Evolutionary conservation across 495 filamentous ascomycete species (phyloP), one percentile per base, ranked within the genome.

Genomic region (Penicillium manginii): DNA sequence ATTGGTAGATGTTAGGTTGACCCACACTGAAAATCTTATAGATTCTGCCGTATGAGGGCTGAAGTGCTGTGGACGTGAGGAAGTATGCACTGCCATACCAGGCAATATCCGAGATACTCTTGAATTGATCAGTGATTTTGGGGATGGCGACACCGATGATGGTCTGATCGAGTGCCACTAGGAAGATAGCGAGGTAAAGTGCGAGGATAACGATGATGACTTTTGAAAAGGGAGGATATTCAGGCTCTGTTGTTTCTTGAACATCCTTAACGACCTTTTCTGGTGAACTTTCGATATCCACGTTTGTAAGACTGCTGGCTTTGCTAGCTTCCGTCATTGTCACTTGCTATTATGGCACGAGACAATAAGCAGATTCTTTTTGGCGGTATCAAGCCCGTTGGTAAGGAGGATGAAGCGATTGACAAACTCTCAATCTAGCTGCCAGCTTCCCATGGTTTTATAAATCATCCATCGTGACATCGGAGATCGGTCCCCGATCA

Each of bases 161-260:
- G 5, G 77, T 78, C 66, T 80, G 78, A 46, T 84, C 82, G n/a
- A 84, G 60, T 0, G 78, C 72, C 1, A 81, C 72, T 1, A 84
- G 63, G 54, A 84, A 84, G 21, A 80, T 68, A 33, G 76, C 71
- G 5, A 83, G 73, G 23, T 79, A 75, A 3, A 84, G 62, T n/a
- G 62, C 62, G 11, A 61, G 21, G 31, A 64, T 48, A 18, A 64
- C 51, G 29, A 61, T 33, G 17, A 67, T 50, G 3, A 61, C 54
- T 61, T 60, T 68, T 11, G 33, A 32, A 3, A 62, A 12, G 32
- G 55, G 39, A 23, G 65, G 67, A 12, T 65, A 70, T 45, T 68
- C 56, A 21, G 48, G 39, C 18, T 61, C 47, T 18, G 32, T 53
- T 14, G 50, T 40, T 17, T 50, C 33, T 15, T 40, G 15, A 9